Evolutionary conservation across 208 protist species (phyloP).

Genomic region (Leptomonas seymouri): DNA sequence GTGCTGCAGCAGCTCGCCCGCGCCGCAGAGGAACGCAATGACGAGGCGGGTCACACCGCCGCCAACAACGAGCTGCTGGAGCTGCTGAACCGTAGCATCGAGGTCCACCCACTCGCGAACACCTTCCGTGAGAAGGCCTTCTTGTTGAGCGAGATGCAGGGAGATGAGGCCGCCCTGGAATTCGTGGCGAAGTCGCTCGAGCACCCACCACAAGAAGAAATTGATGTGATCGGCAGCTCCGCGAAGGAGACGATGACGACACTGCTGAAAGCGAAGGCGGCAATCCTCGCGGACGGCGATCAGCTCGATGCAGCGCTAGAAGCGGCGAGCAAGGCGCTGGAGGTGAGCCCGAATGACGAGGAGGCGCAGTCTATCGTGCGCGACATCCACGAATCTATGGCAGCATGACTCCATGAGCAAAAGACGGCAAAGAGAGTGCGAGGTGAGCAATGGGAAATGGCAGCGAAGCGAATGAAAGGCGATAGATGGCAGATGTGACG

Average conservation of each 20-base stretch:
- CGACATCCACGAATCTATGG: constrained; percentile 60
- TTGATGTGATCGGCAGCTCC: constrained; percentile 60
- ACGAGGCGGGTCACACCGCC: constrained; percentile 26
- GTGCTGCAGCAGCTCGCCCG: constrained; percentile 44
- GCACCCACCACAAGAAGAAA: constrained; percentile 85
- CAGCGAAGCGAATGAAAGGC: constrained; percentile 3
- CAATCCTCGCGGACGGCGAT: constrained; percentile 84
- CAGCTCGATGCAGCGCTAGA: constrained; percentile 67
- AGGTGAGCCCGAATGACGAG: constrained; percentile 64
- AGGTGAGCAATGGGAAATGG: not conserved
- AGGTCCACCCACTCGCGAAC: constrained; percentile 74
- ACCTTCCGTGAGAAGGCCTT: constrained; percentile 90
- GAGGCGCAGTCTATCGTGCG: constrained; percentile 70
- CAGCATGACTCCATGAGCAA: not conserved
- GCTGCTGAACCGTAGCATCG: constrained; percentile 66
- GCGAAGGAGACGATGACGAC: constrained; percentile 55
- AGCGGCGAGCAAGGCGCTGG: constrained; percentile 60
- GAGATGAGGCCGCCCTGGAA: constrained; percentile 71
- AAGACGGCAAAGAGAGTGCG: not conserved
- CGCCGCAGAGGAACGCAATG: constrained; percentile 20
- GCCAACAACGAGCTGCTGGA: constrained; percentile 37
- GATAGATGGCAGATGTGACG: not conserved
- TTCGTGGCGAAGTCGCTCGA: constrained; percentile 71
- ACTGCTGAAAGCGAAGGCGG: constrained; percentile 88
- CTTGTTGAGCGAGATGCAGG: constrained; percentile 74